A percentile compares a stretch with the other conserved stretches of the same genome.
phyloP scores from a whole-genome alignment of 2,329 filamentous ascomycete species.

The Torrubiellomyces zombiae region DNA sequence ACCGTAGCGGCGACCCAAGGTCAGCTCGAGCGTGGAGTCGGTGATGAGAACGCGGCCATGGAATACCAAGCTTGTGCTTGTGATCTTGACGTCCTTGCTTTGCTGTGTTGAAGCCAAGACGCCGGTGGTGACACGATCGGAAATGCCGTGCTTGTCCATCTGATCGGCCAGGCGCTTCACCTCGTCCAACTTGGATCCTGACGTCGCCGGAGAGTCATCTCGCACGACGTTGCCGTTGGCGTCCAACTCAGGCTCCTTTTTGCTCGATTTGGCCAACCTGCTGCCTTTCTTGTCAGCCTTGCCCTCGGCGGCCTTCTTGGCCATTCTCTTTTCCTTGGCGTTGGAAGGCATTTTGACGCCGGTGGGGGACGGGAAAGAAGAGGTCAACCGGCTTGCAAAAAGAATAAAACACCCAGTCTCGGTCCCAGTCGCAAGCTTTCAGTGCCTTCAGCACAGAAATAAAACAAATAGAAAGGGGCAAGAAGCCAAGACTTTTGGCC shows the following conservation, averaged over 20 bases:
- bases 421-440: too few relatives aligned
- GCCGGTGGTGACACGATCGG: slow-evolving; percentile 95
- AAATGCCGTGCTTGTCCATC: slow-evolving; percentile 91
- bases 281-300: slow-evolving; percentile 60
- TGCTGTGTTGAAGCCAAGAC: slow-evolving; percentile 72
- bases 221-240: slow-evolving; percentile 39
- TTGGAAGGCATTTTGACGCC: slow-evolving; percentile 46
- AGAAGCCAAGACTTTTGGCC: too few relatives aligned
- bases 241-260: slow-evolving; percentile 52
- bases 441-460: too few relatives aligned
- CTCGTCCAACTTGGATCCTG: slow-evolving; percentile 56
- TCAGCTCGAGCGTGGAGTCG: slow-evolving; percentile 85
- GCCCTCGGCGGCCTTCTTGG: slow-evolving; percentile 55
- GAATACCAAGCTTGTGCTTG: slow-evolving; percentile 83
- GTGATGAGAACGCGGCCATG: slow-evolving; percentile 93
- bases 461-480: too few relatives aligned
- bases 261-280: slow-evolving; percentile 51
- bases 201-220: slow-evolving; percentile 50
- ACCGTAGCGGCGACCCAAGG: slow-evolving; percentile 84
- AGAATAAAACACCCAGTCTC: not conserved
- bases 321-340: slow-evolving; percentile 56
- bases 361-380: slow-evolving; percentile 4
- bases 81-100: slow-evolving; percentile 95
- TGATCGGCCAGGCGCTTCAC: slow-evolving; percentile 81
- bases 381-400: too few relatives aligned